Base-by-base conservation (phyloP, 78 protist genomes). In the Emiliania huxleyi region DNA sequence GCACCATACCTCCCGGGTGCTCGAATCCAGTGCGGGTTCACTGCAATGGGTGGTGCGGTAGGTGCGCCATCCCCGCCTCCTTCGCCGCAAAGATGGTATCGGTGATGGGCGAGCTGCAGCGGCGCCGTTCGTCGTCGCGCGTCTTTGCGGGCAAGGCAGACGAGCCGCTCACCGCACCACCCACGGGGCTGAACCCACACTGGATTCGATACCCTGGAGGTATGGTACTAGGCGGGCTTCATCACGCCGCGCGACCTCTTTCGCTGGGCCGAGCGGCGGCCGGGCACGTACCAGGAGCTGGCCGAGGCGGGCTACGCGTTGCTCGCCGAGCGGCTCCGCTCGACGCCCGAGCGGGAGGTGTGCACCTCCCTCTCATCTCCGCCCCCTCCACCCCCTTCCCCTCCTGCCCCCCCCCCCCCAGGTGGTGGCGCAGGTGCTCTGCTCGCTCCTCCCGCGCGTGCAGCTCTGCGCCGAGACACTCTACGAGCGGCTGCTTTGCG, bases 241-340 rank as follows among this genome's bases (percentile, higher is more conserved):
- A 97, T 99, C 87, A 99, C 99, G 18, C 97, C 98, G 69, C 96
- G 99, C 6, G 99, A 99, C 75, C 94, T 99, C 52, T 99, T 99
- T 96, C 94, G 99, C 4, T 99, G 99, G 99, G 99, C 98, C 0
- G 96, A 94, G 23, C 96, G 99, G 15, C 43, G 73, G 49, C 77
- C 91, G n/a, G 19, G 11, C 35, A 85, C 79, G 40, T 93, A 96
- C 84, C 56, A 94, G n/a, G 96, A 93, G 91, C 94, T 99, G 5
- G 99, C 99, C 44, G 46, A 62, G 38, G 96, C 96, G 12, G 99
- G 99, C 4, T 98, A 93, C 69, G 88, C 94, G 95, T 91, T 99
- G 33, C 95, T 99, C 1, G 99, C 97, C 2, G 99, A 98, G 81
- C 95, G 99, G 45, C 94, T 95, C 55, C 94, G 99, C 19, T 56